Evolutionary conservation across 805 yeast genomes (phyloP), one percentile per base, ranked within the genome.

Genomic region (Candida nanaspora): DNA sequence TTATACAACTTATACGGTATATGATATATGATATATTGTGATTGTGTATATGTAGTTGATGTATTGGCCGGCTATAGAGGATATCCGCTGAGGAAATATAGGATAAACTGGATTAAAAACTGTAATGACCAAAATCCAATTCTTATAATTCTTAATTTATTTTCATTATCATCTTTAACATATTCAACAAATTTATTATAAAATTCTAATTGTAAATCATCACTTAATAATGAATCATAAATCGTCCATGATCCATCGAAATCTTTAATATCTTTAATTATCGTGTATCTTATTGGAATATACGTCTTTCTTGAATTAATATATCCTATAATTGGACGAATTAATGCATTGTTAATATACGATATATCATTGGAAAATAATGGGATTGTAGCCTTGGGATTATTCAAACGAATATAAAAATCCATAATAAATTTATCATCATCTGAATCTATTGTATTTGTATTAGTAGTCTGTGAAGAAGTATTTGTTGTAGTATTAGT

Each of bases 201-300:
- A 5, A 91, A 93, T 49, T 86, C 94, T 25, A 80, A 80, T 23
- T 93, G 82, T 38, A 93, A 70, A 55, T 91, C 97, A 55, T 85
- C 93, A 95, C 91, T 87, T 44, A 93, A 67, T 39, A 82, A 68
- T 22, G 93, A 82, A 57, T 93, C 98, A 60, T 88, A 93, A 3
- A 87, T 70, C 1, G 98, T 91, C 98, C 98, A 93, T 7, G 95
- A 78, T 0, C 98, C 98, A 52, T 86, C 88, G 58, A 93, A 93
- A 55, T 93, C 98, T 22, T 70, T 66, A 19, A 88, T 62, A 35
- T 77, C 74, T 56, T 93, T 93, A 27, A 82, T 82, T 8, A 93
- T 79, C 4, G 87, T 76, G 55, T 95, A 86, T 45, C 79, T 72
- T 43, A 91, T 80, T 34, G 95, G 96, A 44, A 93, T 89, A 53